These are phyloP conservation scores for Diplodia scrobiculata DNA, from an alignment of 2,329 filamentous ascomycete genomes.

Conservation along the genomic window DNA sequence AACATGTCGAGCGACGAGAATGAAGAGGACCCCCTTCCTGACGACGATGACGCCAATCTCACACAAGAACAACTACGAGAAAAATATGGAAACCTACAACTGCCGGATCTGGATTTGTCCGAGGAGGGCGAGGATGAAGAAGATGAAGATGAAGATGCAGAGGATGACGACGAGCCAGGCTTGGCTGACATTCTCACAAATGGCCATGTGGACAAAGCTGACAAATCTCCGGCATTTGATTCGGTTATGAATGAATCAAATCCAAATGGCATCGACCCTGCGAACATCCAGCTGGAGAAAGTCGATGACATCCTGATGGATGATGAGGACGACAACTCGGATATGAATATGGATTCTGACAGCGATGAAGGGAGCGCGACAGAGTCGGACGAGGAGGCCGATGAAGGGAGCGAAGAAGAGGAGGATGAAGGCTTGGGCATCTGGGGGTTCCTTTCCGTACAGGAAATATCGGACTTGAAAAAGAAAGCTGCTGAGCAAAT, in stretches of 20 bases:
- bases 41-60: conserved; percentile 61
- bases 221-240: background rate
- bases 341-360: conserved; percentile 25
- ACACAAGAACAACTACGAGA: conserved; percentile 68
- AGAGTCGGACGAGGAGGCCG: conserved; percentile 36
- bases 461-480: conserved; percentile 26
- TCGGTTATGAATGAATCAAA: conserved; percentile 6
- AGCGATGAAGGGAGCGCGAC: conserved; percentile 33
- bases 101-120: conserved; percentile 36
- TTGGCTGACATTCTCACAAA: conserved; percentile 27
- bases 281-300: conserved; percentile 45
- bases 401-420: conserved; percentile 49
- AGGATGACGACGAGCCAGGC: conserved; percentile 35
- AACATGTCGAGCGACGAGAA: conserved; percentile 35
- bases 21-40: conserved; percentile 49
- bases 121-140: conserved; percentile 38
- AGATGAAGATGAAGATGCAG: conserved; percentile 38
- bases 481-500: conserved; percentile 24
- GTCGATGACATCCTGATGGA: conserved; percentile 47
- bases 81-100: conserved; percentile 68
- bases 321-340: conserved; percentile 30
- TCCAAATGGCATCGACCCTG: conserved; percentile 40
- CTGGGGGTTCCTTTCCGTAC: conserved; percentile 25
- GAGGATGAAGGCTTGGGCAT: conserved; percentile 32
- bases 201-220: conserved; percentile 8